Base-by-base conservation (phyloP, 441 rosid genomes). In the Raphanus hybrid region DNA sequence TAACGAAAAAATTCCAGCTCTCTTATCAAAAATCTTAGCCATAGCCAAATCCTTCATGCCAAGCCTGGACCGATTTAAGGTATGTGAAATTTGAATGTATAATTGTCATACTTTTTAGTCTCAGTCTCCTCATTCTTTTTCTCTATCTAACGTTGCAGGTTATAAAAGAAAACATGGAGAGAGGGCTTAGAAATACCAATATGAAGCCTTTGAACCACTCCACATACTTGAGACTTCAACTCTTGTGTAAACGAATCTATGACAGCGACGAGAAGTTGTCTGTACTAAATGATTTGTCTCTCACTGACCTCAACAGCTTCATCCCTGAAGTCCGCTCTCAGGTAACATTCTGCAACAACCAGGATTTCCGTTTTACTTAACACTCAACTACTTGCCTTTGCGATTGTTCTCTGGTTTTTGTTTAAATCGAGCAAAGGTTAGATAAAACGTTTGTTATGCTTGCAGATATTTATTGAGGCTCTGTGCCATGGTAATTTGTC, bases 121-220 rank as follows among this genome's bases (percentile, higher is more conserved):
- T 18, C 18, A 18, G 18, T 18, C 18, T 18, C 18, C 52, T 48
- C 55, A n/a, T 48, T n/a, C 55, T 48, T 37, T 50, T 45, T 63
- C 27, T 73, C 71, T 11, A 20, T 52, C 11, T 8, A 74, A 71
- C 74, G 37, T 75, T 50, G 82, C 87, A 95, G 99, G 94, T 89
- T 70, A 93, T 93, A 71, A 96, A 92, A 85, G 99, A 96, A 88
- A 82, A 88, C 65, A 74, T 88, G 84, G 97, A 89, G 87, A 87
- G 98, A 83, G 80, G 82, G 69, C 73, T 92, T 70, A 96, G 86
- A 83, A 96, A 96, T 69, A 80, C 86, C 72, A 96, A 96, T 82
- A 88, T 96, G 92, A 96, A 91, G 83, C 98, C 99, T 67, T 85
- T 93, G 71, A 89, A 78, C 83, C 98, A 96, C 85, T 93, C 99